phyloP scores from a whole-genome alignment of 2,329 filamentous ascomycete genomes.

The Biscogniauxia sp. region DNA sequence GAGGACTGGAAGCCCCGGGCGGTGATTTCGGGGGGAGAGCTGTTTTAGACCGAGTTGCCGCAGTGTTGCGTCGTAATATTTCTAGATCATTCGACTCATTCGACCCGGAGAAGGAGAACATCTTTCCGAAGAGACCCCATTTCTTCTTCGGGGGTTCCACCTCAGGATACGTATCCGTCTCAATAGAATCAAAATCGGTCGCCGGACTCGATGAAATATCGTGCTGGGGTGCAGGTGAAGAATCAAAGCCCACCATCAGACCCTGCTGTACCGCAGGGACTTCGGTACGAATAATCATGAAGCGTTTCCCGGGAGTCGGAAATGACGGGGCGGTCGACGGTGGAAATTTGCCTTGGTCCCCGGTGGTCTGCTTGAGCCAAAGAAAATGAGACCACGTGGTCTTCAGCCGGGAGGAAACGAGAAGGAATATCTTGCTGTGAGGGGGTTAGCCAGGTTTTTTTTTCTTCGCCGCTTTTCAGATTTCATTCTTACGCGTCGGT shows the following conservation, averaged over 20 bases:
- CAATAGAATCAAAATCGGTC: slow-evolving; percentile 31
- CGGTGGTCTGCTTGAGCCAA: slow-evolving; percentile 67
- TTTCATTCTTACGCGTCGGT: slow-evolving; percentile 63
- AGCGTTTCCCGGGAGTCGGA: slow-evolving; percentile 79
- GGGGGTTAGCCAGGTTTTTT: slow-evolving; percentile 22
- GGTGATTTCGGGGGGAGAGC: slow-evolving; percentile 38
- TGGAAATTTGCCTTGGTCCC: slow-evolving; percentile 49
- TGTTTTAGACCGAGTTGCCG: slow-evolving; percentile 40
- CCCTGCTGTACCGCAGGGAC: slow-evolving; percentile 46
- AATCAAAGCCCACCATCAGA: slow-evolving; percentile 50
- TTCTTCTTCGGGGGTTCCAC: slow-evolving; percentile 49
- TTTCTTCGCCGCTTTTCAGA: background rate
- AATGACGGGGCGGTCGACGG: slow-evolving; percentile 80
- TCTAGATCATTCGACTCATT: slow-evolving; percentile 48
- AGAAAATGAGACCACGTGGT: slow-evolving; percentile 78
- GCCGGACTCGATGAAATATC: slow-evolving; percentile 21
- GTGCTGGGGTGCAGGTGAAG: slow-evolving; percentile 31
- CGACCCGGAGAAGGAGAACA: slow-evolving; percentile 48
- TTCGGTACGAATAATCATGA: slow-evolving; percentile 87
- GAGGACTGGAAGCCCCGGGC: slow-evolving; percentile 30
- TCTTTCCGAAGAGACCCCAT: slow-evolving; percentile 64
- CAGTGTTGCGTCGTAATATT: slow-evolving; percentile 48
- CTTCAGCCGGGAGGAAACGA: slow-evolving; percentile 65
- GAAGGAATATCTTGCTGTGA: slow-evolving; percentile 64
- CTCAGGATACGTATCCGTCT: slow-evolving; percentile 21